Evolutionary conservation across 2,329 filamentous ascomycete species (phyloP).

Genomic region (Cladophialophora immunda): DNA sequence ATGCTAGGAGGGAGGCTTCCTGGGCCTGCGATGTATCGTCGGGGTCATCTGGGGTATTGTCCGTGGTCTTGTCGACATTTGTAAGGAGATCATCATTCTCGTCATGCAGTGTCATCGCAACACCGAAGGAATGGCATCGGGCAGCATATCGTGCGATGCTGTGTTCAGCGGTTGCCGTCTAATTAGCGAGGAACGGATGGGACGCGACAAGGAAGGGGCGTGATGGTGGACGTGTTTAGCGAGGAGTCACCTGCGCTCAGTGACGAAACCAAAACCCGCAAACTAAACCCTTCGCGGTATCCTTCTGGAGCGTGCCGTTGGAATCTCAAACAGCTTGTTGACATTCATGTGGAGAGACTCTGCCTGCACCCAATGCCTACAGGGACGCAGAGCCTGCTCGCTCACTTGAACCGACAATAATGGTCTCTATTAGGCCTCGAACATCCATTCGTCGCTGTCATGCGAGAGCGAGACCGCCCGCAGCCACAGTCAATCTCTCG

Average conservation of each 20-base stretch:
- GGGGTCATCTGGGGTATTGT: not conserved
- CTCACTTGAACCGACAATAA: conserved; percentile 12
- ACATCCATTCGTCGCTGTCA: conserved; percentile 47
- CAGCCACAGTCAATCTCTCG: conserved; percentile 25
- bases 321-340: conserved; percentile 31
- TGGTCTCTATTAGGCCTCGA: conserved; percentile 8
- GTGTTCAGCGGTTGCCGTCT: not conserved
- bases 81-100: conserved; percentile 13
- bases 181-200: not conserved
- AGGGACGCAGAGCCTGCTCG: not conserved
- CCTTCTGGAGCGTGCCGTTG: conserved; percentile 15
- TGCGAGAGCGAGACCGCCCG: conserved; percentile 47
- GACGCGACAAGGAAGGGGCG: conserved; percentile 20
- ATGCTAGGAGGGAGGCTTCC: conserved; percentile 26
- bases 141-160: conserved; percentile 23
- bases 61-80: conserved; percentile 11
- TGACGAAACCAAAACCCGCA: conserved; percentile 3
- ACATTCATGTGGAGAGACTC: conserved; percentile 19
- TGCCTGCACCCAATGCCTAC: conserved; percentile 11
- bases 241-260: not conserved
- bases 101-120: conserved; percentile 34
- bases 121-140: not conserved
- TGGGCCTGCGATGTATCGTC: conserved; percentile 2
- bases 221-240: conserved; percentile 12
- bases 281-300: conserved; percentile 8